Evolutionary conservation across 768 basidiomycete genomes (phyloP).

Genomic region (Xerocomellus intermedius): DNA sequence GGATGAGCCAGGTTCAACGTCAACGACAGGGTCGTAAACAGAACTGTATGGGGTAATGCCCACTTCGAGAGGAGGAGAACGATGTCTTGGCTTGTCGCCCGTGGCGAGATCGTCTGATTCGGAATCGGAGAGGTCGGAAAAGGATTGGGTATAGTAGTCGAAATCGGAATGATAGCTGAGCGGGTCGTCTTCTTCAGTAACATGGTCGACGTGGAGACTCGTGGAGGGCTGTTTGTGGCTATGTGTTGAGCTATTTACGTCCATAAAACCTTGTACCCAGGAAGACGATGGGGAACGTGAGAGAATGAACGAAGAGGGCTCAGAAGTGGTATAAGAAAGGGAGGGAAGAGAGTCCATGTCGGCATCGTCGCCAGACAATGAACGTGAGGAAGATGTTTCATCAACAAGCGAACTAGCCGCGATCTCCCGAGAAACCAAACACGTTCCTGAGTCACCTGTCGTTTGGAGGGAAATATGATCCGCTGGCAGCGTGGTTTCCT

Average conservation of each 20-base stretch:
- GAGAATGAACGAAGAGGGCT: constrained; percentile 35
- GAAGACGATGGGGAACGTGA: constrained; percentile 44
- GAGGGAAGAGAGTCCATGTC: constrained; percentile 35
- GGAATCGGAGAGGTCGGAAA: constrained; percentile 32
- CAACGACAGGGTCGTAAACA: constrained; percentile 23
- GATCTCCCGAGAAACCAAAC: constrained; percentile 8
- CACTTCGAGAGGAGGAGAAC: constrained; percentile 10
- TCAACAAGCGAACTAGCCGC: constrained; percentile 8
- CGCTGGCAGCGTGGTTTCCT: background rate
- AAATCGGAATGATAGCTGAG: constrained; percentile 37
- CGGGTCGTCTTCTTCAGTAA: constrained; percentile 29
- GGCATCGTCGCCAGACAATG: constrained; percentile 24
- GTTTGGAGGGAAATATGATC: background rate
- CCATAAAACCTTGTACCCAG: constrained; percentile 14
- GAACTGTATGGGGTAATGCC: constrained; percentile 21
- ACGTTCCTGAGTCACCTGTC: constrained; percentile 2
- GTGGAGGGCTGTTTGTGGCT: constrained; percentile 7
- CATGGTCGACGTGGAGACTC: constrained; percentile 3
- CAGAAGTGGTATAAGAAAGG: constrained; percentile 33
- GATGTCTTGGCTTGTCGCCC: background rate
- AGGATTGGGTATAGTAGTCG: constrained; percentile 35
- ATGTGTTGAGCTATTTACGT: constrained; percentile 21
- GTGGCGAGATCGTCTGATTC: constrained; percentile 20
- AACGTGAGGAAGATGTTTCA: constrained; percentile 24
- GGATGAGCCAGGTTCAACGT: constrained; percentile 45